A percentile compares a stretch with the other conserved stretches of the same genome.
Conservation (phyloP, 208 protist species). For the Acanthamoeba royreba region DNA sequence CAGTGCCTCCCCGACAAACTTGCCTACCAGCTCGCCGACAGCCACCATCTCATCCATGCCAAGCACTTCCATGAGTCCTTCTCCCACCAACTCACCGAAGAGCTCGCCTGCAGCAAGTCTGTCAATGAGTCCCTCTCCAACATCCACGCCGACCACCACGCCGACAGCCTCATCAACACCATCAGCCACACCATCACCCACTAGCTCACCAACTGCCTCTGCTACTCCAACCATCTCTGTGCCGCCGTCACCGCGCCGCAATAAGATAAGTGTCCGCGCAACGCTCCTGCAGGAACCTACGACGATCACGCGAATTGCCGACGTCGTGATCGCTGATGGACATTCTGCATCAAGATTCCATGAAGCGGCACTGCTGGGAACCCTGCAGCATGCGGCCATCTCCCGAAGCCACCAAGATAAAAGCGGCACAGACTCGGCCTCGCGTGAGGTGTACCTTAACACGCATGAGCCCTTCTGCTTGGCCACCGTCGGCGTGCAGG, state of each 20-base stretch:
- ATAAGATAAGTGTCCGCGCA: not conserved
- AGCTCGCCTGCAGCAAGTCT: no score
- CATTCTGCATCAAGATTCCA: not conserved
- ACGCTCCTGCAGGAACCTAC: not conserved
- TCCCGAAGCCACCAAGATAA: not conserved
- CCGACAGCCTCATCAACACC: no score
- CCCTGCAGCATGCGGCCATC: not conserved
- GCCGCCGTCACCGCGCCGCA: not conserved
- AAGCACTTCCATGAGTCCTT: no score
- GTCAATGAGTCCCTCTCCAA: no score
- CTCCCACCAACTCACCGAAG: no score
- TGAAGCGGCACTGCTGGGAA: not conserved
- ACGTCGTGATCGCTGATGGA: not conserved
- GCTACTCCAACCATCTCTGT: no score
- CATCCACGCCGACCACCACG: no score
- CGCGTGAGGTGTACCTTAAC: not conserved
- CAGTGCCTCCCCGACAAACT: no score
- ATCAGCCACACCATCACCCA: no score
- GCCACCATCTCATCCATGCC: no score
- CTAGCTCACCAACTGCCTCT: no score
- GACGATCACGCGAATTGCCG: not conserved
- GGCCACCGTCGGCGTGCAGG: constrained; percentile 43
- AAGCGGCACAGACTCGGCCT: not conserved
- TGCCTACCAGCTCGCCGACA: no score
- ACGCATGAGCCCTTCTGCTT: constrained; percentile 53